Conservation (phyloP, 352 stramenopile genomes). For the Thraustotheca clavata region DNA sequence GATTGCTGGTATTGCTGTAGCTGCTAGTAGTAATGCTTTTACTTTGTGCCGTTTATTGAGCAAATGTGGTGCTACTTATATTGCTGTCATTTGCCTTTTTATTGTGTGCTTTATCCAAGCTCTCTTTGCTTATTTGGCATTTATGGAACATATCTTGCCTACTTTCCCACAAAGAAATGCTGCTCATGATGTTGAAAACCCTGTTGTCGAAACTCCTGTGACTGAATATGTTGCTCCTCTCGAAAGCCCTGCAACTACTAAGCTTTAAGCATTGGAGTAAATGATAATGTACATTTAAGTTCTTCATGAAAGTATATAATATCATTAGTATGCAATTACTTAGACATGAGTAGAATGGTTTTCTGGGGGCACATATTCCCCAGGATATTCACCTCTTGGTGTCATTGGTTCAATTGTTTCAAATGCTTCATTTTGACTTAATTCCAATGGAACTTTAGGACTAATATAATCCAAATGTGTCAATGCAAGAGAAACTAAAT, state of each 20-base stretch:
- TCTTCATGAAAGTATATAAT: too few species aligned
- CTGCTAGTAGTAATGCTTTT: neutral
- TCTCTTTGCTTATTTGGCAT: neutral
- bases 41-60: neutral
- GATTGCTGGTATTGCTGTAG: neutral
- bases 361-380: neutral
- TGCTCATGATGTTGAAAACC: neutral
- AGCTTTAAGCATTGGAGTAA: neutral
- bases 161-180: neutral
- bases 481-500: conserved; percentile 1
- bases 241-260: neutral
- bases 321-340: too few species aligned
- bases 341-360: neutral
- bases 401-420: neutral
- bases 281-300: too few species aligned
- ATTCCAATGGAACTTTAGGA: neutral
- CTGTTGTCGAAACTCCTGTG: neutral
- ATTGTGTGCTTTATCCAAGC: conserved; percentile 3
- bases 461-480: neutral
- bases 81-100: neutral
- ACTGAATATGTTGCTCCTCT: neutral
- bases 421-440: neutral
- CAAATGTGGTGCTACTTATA: neutral
- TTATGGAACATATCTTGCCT: neutral
- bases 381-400: conserved; percentile 9